Base-by-base conservation (phyloP, 2,329 filamentous ascomycete genomes). In the Beauveria varroae region DNA sequence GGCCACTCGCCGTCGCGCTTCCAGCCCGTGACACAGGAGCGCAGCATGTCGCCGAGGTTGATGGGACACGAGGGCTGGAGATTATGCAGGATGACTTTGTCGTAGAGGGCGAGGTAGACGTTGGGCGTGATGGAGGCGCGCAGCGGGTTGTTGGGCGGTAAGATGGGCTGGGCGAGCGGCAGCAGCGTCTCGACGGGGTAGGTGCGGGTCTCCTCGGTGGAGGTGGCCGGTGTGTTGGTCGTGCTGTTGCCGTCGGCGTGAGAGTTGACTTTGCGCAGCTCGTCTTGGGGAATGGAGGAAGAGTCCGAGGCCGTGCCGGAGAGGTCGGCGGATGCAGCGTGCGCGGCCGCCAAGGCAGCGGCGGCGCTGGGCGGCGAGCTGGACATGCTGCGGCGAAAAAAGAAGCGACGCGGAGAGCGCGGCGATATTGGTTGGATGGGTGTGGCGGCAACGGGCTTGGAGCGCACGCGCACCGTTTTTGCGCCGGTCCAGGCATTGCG, bases 1-100 rank as follows among this genome's bases (percentile, higher is more conserved):
- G 93, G 93, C 93, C 93, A 98, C 73, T 96, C 91, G 18, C 92
- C 93, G 68, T 95, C 91, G 46, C 90, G 83, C 73, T 96, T 96
- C 93, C 93, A 97, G 49, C 93, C 93, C 30, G 88, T 82, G 1
- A 98, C 92, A 65, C 93, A 89, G 14, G 90, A 86, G 10, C 86
- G 83, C 24, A 90, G 85, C 77, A 97, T 87, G 67, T 96, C 91
- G 34, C 82, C 78, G 0, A 98, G 82, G 67, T 96, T 97, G 69
- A 97, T 89, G 3, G 93, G 93, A 18, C 96, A 90, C 1, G 89
- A 88, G 0, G 93, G 93, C 3, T 91, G 90, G 65, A 95, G 83
- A 43, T 81, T 84, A 68, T 93, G 87, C 1, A 92, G 73, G 47
- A 97, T 86, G 56, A 96, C 88, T 75, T 96, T 96, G 70, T 89